Conservation (phyloP, 352 stramenopile genomes). For the Pythium chondricola region DNA sequence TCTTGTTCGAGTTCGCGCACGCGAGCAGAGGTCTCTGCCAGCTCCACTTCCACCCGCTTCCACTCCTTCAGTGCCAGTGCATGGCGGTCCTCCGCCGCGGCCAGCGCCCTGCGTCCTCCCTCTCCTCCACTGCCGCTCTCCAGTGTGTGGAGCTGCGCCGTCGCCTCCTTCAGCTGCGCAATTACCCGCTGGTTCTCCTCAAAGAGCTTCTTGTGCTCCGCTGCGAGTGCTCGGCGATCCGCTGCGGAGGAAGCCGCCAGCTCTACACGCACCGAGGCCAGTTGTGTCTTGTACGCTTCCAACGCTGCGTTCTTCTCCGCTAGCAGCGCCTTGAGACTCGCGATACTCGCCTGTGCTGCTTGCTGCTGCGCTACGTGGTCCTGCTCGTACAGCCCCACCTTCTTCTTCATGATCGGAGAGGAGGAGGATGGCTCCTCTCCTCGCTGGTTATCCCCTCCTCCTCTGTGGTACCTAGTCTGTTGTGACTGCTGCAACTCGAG, state of each 20-base stretch:
- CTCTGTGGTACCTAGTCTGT: no score
- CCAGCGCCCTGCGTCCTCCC: constrained; percentile 53
- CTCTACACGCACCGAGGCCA: constrained; percentile 39
- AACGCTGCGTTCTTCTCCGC: constrained; percentile 71
- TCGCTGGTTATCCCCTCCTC: constrained; percentile 16
- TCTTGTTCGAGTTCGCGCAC: constrained; percentile 60
- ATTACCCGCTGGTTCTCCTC: constrained; percentile 80
- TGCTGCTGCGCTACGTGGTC: constrained; percentile 69
- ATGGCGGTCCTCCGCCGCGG: constrained; percentile 56
- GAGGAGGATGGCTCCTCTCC: background rate
- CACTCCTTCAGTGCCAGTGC: constrained; percentile 66
- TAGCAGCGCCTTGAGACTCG: constrained; percentile 74
- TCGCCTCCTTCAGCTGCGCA: constrained; percentile 57
- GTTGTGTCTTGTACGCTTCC: constrained; percentile 51
- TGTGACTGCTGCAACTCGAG: constrained; percentile 61
- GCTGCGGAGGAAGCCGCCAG: constrained; percentile 41
- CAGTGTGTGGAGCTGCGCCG: constrained; percentile 54
- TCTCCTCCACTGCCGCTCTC: constrained; percentile 54
- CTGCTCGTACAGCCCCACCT: constrained; percentile 70
- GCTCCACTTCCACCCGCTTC: constrained; percentile 57
- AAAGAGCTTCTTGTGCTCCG: constrained; percentile 62
- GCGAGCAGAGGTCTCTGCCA: constrained; percentile 36
- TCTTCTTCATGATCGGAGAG: constrained; percentile 47
- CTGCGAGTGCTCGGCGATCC: constrained; percentile 44
- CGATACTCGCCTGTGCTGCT: constrained; percentile 69